Base-by-base conservation (phyloP, 177 flowering plant species). In the Tripterygium wilfordii region DNA sequence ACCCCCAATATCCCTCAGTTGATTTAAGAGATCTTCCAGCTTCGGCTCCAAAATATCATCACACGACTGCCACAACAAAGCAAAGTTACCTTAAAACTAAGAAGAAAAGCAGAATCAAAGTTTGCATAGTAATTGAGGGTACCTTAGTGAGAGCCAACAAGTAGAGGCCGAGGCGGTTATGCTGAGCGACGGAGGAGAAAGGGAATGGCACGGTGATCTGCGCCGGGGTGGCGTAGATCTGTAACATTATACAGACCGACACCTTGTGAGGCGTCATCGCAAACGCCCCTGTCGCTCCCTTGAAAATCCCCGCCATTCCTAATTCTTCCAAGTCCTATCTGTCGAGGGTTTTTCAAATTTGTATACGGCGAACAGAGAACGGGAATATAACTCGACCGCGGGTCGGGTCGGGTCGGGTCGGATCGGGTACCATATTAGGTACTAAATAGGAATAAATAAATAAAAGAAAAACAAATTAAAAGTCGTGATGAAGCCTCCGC, bases 221-320 rank as follows among this genome's bases (percentile, higher is more conserved):
- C 21, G 72, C 53, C 0, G 95, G 83, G 9, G 89, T 70, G 0
- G 83, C 83, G 49, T 80, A 88, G 45, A 79, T 58, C 49, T 82
- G 84, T 40, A 83, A 52, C 15, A 91, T 76, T 4, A 82, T 45
- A 67, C 98, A 91, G 10, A 88, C 54, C 1, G 96, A 85, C 5
- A 87, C 82, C 53, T 91, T 87, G 86, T 91, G 95, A 3, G 98
- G 96, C 2, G 96, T 83, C 4, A 91, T 14, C 2, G 66, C 50
- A 48, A 85, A 85, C 2, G 66, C 73, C 13, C 66, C 56, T 4
- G 63, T 60, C 37, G 70, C 52, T 30, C 71, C 54, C 56, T 67
- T 77, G 38, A 65, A 27, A 5, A 63, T 42, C 48, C 68, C 74
- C 0, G 74, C 64, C 83, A 72, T 77, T 30, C 2, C 42, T 36